Evolutionary conservation across 257 asterid species (phyloP), one percentile per base, ranked within the genome.

Genomic region (Knoxia roxburghii): DNA sequence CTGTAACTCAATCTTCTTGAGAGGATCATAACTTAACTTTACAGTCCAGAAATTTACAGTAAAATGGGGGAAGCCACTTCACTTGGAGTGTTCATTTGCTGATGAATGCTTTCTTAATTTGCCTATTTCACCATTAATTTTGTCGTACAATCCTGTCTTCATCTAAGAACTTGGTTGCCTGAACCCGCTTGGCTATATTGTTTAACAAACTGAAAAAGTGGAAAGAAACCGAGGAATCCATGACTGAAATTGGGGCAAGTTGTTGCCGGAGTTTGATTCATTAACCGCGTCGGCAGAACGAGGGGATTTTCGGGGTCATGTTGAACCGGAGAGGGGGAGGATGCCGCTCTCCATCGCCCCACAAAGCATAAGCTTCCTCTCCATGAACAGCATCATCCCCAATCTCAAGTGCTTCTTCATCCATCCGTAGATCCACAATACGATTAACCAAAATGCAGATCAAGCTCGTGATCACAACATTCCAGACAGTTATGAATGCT

Each of bases 281-380:
- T 52, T 29, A 63, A 8, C 61, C 63, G 2, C 77, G 81, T 64
- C 79, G 74, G 52, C 80, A 85, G 46, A 87, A 73, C 0, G 73
- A 80, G 45, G 92, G 90, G 0, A 85, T 67, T 68, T 74, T 82
- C 1, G 95, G 95, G 2, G 84, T 80, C 87, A 85, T 74, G 32
- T 79, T 73, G 26, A 85, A 85, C 3, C 86, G 74, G 29, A 81
- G 83, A 41, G 86, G 87, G 2, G 81, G 84, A 1, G 86, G 87
- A 39, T 84, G 73, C 64, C 61, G 73, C 83, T 5, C 65, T 17
- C 65, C 65, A 37, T 60, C 65, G 0, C 65, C 65, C 65, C 65
- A 60, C 65, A 60, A 37, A 37, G 65, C 65, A 60, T 60, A 60
- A 4, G 65, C 65, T 37, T 60, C 65, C 27, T 60, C 65, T 9